A percentile compares a stretch with the other conserved stretches of the same genome.
These are phyloP conservation scores for Boletus patriciae DNA, from an alignment of 768 basidiomycete genomes.

Conservation along the genomic window DNA sequence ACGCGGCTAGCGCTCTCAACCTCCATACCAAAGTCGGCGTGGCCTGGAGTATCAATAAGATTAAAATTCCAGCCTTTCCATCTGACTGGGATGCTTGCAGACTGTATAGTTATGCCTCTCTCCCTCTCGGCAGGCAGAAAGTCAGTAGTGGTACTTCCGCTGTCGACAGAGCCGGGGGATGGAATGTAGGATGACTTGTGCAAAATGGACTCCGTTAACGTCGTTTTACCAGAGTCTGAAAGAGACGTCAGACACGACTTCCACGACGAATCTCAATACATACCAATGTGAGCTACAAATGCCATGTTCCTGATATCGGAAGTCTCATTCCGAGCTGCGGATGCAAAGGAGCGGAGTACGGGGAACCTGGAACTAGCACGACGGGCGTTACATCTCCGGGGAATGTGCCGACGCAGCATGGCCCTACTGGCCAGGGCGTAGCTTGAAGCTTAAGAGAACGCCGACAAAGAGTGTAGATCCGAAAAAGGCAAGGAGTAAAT, in stretches of 20 bases:
- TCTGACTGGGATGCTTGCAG: slow-evolving; percentile 84
- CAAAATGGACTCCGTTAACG: slow-evolving; percentile 84
- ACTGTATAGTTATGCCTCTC: slow-evolving; percentile 89
- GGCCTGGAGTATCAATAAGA: slow-evolving; percentile 87
- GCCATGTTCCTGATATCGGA: slow-evolving; percentile 71
- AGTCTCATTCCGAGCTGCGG: slow-evolving; percentile 32
- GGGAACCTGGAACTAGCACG: not conserved
- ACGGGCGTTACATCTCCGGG: slow-evolving; percentile 13
- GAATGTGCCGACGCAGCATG: slow-evolving; percentile 22
- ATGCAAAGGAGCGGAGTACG: slow-evolving; percentile 22
- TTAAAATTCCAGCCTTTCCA: slow-evolving; percentile 88
- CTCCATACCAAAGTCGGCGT: slow-evolving; percentile 97
- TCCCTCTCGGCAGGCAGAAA: slow-evolving; percentile 88
- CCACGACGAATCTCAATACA: slow-evolving; percentile 16
- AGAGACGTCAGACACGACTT: slow-evolving; percentile 8
- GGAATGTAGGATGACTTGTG: slow-evolving; percentile 72
- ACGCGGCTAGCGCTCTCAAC: slow-evolving; percentile 92
- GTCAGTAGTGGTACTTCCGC: slow-evolving; percentile 88
- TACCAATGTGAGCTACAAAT: slow-evolving; percentile 87
- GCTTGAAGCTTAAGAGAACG: not conserved
- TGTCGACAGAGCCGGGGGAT: slow-evolving; percentile 79
- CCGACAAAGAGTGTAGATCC: not conserved
- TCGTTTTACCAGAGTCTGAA: slow-evolving; percentile 87
- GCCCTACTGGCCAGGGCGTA: not conserved
- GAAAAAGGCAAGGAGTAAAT: slow-evolving; percentile 19